Base-by-base conservation (phyloP, 192 early-diverging fungal genomes). In the Entomortierella beljakovae region DNA sequence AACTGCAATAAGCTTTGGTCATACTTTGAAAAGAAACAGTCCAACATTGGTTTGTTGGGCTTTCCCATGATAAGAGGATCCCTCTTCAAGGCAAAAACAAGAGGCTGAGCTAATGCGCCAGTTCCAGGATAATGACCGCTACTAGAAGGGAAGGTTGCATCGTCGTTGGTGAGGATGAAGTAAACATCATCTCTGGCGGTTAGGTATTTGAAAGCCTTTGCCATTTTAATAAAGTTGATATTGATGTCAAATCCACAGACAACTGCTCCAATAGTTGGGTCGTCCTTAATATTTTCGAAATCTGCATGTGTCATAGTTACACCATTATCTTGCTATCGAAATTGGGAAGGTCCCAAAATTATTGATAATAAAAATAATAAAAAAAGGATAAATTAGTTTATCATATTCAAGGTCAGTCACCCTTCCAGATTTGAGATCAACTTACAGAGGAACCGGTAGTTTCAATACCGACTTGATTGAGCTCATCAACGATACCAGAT, bases 101-200 rank as follows among this genome's bases (percentile, higher is more conserved):
- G 82, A 8, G 94, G 85, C 57, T 89, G 72, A 15, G 94, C 82
- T 33, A 99, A 82, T 20, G 97, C 87, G 18, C 98, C 98, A 25
- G 93, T 90, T 52, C 95, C 93, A 10, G 97, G 96, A 57, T 88
- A 95, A 40, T 93, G 66, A 32, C 87, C 77, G 20, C 89, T 90
- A 51, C 87, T 91, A 26, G 91, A 85, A 16, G 98, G 98, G 79
- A 92, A 97, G 8, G 96, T 97, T 34, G 89, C 81, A 72, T 99
- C 98, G 67, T 87, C 91, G 69, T 99, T 99, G 54, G 98, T 99
- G 13, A 96, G 88, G 52, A 99, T 84, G 82, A 98, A 99, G 58
- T 93, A 84, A 52, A 90, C 90, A 9, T 89, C 84, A 15, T 84
- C 88, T 33, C 84, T 83, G 31, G 80, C 67, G 34, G 81, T 81